These are phyloP conservation scores for Hemileia vastatrix DNA, from an alignment of 1,284 basidiomycete species.

Conservation along the genomic window DNA sequence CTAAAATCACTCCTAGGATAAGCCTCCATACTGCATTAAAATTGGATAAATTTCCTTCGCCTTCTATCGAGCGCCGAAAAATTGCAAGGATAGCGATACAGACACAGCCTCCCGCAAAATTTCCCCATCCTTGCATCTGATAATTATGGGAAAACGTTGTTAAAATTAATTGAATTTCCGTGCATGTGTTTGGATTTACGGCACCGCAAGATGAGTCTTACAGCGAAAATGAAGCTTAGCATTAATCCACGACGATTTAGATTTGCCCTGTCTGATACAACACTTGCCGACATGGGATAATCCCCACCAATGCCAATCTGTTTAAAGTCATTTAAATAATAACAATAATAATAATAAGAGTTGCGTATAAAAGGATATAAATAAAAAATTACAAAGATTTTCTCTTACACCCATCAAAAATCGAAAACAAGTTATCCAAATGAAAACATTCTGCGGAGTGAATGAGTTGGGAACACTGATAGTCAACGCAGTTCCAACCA, in stretches of 20 bases:
- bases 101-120: not conserved
- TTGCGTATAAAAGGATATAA: not conserved
- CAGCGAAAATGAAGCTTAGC: slow-evolving; percentile 8
- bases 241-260: not conserved
- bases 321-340: too few species aligned
- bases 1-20: slow-evolving; percentile 57
- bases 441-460: not conserved
- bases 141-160: not conserved
- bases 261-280: slow-evolving; percentile 4
- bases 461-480: not conserved
- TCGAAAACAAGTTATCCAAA: slow-evolving; percentile 4
- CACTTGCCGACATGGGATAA: slow-evolving; percentile 16
- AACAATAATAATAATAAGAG: not conserved
- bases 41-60: not conserved
- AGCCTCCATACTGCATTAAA: slow-evolving; percentile 6
- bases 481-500: not conserved
- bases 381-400: not conserved
- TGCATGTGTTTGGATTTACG: not conserved
- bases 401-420: slow-evolving; percentile 8
- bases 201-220: not conserved
- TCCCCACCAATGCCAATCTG: slow-evolving; percentile 11
- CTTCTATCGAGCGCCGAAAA: not conserved
- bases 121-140: slow-evolving; percentile 13
- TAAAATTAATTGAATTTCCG: not conserved
- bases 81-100: not conserved